Evolutionary conservation across 192 early-diverging fungal species (phyloP).

Genomic region (Coemansia sp.): DNA sequence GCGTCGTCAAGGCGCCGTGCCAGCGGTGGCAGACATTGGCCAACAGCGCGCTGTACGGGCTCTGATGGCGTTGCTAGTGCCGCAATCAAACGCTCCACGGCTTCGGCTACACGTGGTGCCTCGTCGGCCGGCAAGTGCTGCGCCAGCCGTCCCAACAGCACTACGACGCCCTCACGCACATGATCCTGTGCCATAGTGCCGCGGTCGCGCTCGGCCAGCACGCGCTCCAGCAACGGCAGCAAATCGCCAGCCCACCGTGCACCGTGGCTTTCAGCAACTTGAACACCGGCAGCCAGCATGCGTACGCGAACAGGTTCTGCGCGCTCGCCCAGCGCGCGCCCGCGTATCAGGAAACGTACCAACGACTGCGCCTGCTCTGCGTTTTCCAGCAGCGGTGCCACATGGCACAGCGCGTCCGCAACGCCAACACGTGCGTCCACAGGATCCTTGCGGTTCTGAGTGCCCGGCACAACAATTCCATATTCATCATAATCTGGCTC

Average conservation of each 20-base stretch:
- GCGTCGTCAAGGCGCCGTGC: constrained; percentile 69
- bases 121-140: constrained; percentile 77
- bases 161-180: constrained; percentile 89
- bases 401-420: constrained; percentile 66
- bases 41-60: constrained; percentile 89
- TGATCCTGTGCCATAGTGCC: constrained; percentile 77
- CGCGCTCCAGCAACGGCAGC: constrained; percentile 75
- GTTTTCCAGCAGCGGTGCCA: constrained; percentile 61
- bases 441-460: constrained; percentile 77
- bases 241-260: constrained; percentile 63
- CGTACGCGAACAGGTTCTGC: constrained; percentile 70
- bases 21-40: constrained; percentile 90
- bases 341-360: constrained; percentile 77
- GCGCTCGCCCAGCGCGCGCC: constrained; percentile 83
- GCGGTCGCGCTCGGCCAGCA: constrained; percentile 68
- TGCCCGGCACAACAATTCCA: constrained; percentile 84
- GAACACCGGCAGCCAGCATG: constrained; percentile 87
- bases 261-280: constrained; percentile 72
- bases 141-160: constrained; percentile 88
- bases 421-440: constrained; percentile 82
- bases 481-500: constrained; percentile 88
- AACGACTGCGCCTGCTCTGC: constrained; percentile 58
- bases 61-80: constrained; percentile 93
- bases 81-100: constrained; percentile 84
- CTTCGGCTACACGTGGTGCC: constrained; percentile 63